Evolutionary conservation across 805 yeast species (phyloP).

Genomic region (Ogataea nitratoaversa): DNA sequence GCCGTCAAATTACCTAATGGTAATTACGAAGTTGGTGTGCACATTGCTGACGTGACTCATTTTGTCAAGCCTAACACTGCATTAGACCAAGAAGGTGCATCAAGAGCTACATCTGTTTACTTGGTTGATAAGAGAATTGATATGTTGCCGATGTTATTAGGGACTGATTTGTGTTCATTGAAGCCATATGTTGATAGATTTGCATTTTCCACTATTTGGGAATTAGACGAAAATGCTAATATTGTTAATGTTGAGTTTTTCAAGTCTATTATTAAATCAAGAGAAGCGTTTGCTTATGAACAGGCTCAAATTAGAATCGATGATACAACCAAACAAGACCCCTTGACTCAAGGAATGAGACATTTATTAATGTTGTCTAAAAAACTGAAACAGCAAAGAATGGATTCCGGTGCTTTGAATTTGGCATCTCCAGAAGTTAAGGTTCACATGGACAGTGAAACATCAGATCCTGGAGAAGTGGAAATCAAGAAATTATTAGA

Average conservation of each 20-base stretch:
- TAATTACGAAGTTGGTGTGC: constrained; percentile 95
- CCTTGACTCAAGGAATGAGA: constrained; percentile 85
- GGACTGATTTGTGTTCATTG: constrained; percentile 93
- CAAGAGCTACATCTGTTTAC: constrained; percentile 96
- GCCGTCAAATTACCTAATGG: constrained; percentile 85
- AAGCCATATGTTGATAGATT: constrained; percentile 93
- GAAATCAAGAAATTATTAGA: constrained; percentile 84
- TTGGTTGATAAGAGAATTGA: constrained; percentile 97
- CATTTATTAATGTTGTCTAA: constrained; percentile 75
- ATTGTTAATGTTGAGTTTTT: constrained; percentile 74
- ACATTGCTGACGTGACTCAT: constrained; percentile 97
- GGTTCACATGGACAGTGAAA: constrained; percentile 94
- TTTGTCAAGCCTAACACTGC: constrained; percentile 92
- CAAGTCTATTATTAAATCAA: constrained; percentile 84
- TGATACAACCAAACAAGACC: constrained; percentile 70
- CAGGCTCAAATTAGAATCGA: constrained; percentile 90
- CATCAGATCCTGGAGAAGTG: constrained; percentile 94
- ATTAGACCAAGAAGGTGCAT: constrained; percentile 91
- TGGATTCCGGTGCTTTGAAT: constrained; percentile 94
- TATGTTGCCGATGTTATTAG: constrained; percentile 93
- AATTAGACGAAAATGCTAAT: constrained; percentile 79
- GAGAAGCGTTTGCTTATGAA: constrained; percentile 93
- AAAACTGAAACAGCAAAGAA: constrained; percentile 75
- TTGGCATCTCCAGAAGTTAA: constrained; percentile 97
- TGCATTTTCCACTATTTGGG: constrained; percentile 96